Percentiles rank a stretch among this genome's conserved stretches.
These are phyloP conservation scores for Saitozyma sp. DNA, from an alignment of 768 basidiomycete species.

Conservation along the genomic window DNA sequence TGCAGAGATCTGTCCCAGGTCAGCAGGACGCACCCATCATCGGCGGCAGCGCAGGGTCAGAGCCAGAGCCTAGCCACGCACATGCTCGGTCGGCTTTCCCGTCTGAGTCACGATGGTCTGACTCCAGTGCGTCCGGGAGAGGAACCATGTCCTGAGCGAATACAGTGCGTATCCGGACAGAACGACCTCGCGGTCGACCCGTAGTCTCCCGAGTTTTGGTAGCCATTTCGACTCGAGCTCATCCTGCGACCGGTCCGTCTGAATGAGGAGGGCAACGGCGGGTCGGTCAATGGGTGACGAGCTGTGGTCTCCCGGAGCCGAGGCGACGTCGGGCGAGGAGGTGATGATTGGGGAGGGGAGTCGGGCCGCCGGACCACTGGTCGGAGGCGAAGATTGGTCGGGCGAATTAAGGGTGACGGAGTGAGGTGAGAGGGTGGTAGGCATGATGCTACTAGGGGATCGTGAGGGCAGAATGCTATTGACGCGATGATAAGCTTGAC, in stretches of 20 bases:
- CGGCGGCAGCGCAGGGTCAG: neutral
- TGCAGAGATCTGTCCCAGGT: constrained; percentile 31
- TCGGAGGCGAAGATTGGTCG: neutral
- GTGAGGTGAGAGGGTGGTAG: no score
- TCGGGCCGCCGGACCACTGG: neutral
- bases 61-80: constrained; percentile 9
- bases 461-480: no score
- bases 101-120: constrained; percentile 47
- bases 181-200: constrained; percentile 33
- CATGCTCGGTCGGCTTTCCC: constrained; percentile 40
- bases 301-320: neutral
- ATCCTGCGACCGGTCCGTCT: constrained; percentile 35
- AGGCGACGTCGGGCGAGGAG: neutral
- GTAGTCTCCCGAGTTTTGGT: constrained; percentile 26
- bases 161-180: constrained; percentile 39
- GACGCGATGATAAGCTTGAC: no score
- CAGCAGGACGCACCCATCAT: neutral
- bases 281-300: no score
- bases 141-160: constrained; percentile 37
- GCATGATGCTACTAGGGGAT: no score
- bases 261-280: constrained; percentile 28
- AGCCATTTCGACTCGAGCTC: constrained; percentile 41
- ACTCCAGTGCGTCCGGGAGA: constrained; percentile 42
- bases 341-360: neutral
- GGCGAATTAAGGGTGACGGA: neutral